Evolutionary conservation across 1,139 yeast species (phyloP).

Genomic region (Taphrina populina): DNA sequence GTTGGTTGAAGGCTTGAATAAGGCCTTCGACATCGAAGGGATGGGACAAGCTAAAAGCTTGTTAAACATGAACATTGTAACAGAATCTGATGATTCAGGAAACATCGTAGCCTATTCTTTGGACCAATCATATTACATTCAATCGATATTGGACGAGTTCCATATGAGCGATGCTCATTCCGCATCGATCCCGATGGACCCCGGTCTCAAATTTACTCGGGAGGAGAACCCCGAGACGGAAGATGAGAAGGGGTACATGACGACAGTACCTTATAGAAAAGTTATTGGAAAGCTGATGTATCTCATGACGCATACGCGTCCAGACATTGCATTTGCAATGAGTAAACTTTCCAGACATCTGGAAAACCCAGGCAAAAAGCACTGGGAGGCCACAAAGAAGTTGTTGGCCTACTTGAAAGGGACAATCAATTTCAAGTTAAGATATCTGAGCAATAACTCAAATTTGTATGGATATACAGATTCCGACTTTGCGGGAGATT

Average conservation of each 20-base stretch:
- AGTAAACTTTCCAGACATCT: neutral
- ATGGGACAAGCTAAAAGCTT: neutral
- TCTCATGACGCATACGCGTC: neutral
- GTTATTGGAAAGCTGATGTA: constrained; percentile 1
- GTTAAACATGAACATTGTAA: neutral
- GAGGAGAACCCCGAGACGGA: no score
- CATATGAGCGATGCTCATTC: no score
- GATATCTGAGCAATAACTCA: neutral
- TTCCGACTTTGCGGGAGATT: constrained; percentile 7
- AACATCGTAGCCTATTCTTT: no score
- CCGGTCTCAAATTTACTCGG: no score
- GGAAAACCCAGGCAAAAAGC: neutral
- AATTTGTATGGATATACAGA: neutral
- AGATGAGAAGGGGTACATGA: no score
- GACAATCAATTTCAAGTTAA: neutral
- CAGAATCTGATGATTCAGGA: neutral
- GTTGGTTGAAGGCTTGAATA: neutral
- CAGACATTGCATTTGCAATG: neutral
- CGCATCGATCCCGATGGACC: no score
- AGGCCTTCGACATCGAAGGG: no score
- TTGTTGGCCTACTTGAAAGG: neutral
- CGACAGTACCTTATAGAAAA: no score
- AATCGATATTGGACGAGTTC: no score
- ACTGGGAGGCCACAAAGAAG: neutral
- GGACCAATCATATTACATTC: no score